Conservation (phyloP, 495 filamentous ascomycete genomes). For the Tuber borchii region DNA sequence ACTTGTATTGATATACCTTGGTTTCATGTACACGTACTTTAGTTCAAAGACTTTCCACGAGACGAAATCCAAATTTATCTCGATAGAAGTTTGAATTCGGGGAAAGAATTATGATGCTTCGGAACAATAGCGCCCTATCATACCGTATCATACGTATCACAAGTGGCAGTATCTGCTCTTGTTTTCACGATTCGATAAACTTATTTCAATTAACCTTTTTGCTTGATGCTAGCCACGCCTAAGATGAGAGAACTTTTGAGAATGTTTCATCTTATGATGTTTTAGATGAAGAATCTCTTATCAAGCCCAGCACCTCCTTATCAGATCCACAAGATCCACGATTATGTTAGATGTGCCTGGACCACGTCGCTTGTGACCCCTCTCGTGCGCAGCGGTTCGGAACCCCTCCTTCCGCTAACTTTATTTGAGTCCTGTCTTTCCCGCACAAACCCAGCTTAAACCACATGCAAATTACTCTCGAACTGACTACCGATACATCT, state of each 20-base stretch:
- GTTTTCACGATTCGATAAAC: background rate
- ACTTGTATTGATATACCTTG: background rate
- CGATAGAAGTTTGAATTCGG: background rate
- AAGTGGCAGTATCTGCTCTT: background rate
- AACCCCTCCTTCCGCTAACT: background rate
- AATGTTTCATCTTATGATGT: background rate
- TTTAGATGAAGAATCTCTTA: background rate
- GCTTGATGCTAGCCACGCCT: background rate
- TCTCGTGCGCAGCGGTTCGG: background rate
- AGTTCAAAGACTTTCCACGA: background rate
- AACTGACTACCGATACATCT: background rate
- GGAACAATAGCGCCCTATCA: background rate
- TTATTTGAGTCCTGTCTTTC: constrained; percentile 11
- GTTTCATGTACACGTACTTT: background rate
- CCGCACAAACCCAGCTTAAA: constrained; percentile 17
- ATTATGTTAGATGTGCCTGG: background rate
- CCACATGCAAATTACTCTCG: constrained; percentile 1
- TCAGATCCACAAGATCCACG: background rate
- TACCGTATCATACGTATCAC: background rate
- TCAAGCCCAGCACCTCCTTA: background rate
- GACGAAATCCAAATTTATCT: background rate
- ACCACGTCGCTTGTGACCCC: background rate
- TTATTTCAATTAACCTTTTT: background rate
- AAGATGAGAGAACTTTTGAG: background rate
- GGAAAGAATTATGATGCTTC: background rate